phyloP scores from a whole-genome alignment of 1,284 basidiomycete genomes.

The Farysia itapuensis region DNA sequence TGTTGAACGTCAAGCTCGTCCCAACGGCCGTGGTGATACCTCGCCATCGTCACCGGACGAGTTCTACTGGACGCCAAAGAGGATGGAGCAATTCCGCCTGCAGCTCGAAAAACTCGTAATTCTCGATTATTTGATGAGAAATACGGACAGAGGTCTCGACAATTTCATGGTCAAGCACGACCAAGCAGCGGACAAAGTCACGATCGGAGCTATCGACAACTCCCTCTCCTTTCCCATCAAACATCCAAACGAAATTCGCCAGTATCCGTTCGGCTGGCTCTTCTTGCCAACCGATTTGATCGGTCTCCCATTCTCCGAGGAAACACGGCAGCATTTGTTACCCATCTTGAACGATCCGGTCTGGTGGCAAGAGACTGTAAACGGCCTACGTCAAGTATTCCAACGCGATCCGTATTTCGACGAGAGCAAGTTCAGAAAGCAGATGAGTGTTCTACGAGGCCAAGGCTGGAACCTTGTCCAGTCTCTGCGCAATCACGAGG shows the following conservation, averaged over 20 bases:
- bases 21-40: constrained; percentile 63
- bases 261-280: constrained; percentile 88
- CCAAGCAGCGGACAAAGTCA: constrained; percentile 74
- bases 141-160: constrained; percentile 66
- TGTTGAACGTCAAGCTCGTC: constrained; percentile 18
- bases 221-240: constrained; percentile 76
- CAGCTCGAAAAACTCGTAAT: constrained; percentile 75
- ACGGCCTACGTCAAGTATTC: constrained; percentile 74
- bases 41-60: constrained; percentile 20
- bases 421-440: constrained; percentile 66
- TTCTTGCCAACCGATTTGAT: constrained; percentile 78
- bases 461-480: constrained; percentile 88
- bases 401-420: constrained; percentile 72
- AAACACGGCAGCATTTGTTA: constrained; percentile 78
- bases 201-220: constrained; percentile 82
- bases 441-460: constrained; percentile 85
- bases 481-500: constrained; percentile 72
- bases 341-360: constrained; percentile 76
- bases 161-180: constrained; percentile 63
- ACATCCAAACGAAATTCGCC: constrained; percentile 82
- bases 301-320: constrained; percentile 69
- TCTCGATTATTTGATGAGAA: constrained; percentile 81
- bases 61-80: constrained; percentile 77
- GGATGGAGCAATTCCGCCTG: constrained; percentile 78
- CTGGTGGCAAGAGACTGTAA: constrained; percentile 89